Conservation (phyloP, 768 basidiomycete species). For the Mycena metata region DNA sequence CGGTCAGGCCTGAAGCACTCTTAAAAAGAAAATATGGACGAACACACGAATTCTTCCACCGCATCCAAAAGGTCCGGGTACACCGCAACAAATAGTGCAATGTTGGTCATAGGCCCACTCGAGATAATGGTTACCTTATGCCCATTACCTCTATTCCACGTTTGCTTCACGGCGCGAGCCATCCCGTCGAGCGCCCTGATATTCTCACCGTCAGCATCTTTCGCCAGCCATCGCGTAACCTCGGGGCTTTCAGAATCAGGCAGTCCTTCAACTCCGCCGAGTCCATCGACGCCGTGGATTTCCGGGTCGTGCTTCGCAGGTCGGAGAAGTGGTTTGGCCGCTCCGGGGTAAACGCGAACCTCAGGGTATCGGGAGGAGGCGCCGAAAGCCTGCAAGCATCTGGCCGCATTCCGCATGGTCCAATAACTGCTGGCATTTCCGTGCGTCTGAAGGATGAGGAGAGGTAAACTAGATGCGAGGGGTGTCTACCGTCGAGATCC, state of each 20-base stretch:
- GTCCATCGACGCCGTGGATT: conserved; percentile 87
- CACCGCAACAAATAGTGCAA: conserved; percentile 73
- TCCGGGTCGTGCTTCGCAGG: conserved; percentile 74
- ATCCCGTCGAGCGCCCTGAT: conserved; percentile 80
- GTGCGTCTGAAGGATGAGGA: conserved; percentile 68
- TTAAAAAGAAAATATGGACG: conserved; percentile 6
- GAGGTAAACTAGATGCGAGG: not conserved
- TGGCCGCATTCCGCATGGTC: conserved; percentile 81
- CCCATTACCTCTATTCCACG: conserved; percentile 72
- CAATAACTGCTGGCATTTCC: conserved; percentile 78
- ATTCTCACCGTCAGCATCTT: conserved; percentile 54
- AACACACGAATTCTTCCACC: conserved; percentile 75
- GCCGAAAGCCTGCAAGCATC: conserved; percentile 82
- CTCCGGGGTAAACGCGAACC: conserved; percentile 78
- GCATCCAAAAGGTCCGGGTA: conserved; percentile 66
- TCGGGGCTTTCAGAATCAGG: conserved; percentile 61
- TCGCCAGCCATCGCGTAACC: conserved; percentile 65
- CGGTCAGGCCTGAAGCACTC: conserved; percentile 46
- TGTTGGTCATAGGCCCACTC: conserved; percentile 89
- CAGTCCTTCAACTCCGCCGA: conserved; percentile 88
- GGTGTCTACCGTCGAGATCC: conserved; percentile 81
- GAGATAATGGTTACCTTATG: conserved; percentile 78
- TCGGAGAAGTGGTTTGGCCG: conserved; percentile 76
- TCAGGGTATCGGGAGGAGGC: conserved; percentile 56
- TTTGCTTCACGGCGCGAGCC: conserved; percentile 62